Base-by-base conservation (phyloP, 2,329 filamentous ascomycete genomes). In the Hypoxylon sp. region DNA sequence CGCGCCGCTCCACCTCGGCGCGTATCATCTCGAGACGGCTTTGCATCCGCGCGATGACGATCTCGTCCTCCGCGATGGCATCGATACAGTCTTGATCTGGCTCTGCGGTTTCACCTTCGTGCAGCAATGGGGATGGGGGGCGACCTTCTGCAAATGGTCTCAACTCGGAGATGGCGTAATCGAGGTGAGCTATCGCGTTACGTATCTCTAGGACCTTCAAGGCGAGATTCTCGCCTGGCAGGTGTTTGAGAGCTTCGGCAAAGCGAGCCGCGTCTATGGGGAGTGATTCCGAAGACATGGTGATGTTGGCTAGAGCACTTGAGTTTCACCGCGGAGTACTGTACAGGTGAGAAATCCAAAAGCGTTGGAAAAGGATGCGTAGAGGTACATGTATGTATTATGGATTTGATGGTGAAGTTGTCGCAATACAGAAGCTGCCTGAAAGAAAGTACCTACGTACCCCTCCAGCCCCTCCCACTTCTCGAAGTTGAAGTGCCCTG, bases 161-260 rank as follows among this genome's bases (percentile, higher is more conserved):
- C 62, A 93, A 88, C 76, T 93, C 87, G 68, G 85, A 84, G 80
- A 93, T 94, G 68, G 89, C 91, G 77, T 89, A 88, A 73, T 89
- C 85, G 24, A 94, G 87, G 78, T 94, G 91, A 22, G 85, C 84
- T 74, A 93, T 89, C 71, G 84, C 87, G 84, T 93, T 93, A 76
- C 87, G 87, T 66, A 94, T 84, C 77, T 94, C 92, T 74, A 91
- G 86, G 63, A 90, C 86, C 79, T 93, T 93, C 78, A 91, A 83
- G 78, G 91, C 89, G 5, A 94, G 88, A 61, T 85, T 85, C 67
- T 85, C 83, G 69, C 89, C 76, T 40, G 90, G 86, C 59, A 94
- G 87, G 64, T 89, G 86, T 69, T 84, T 81, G 70, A 94, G 83
- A 22, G 91, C 91, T 65, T 83, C 81, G 74, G 89, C 87, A 80